Evolutionary conservation across 768 basidiomycete genomes (phyloP).

Genomic region (Suillus americanus): DNA sequence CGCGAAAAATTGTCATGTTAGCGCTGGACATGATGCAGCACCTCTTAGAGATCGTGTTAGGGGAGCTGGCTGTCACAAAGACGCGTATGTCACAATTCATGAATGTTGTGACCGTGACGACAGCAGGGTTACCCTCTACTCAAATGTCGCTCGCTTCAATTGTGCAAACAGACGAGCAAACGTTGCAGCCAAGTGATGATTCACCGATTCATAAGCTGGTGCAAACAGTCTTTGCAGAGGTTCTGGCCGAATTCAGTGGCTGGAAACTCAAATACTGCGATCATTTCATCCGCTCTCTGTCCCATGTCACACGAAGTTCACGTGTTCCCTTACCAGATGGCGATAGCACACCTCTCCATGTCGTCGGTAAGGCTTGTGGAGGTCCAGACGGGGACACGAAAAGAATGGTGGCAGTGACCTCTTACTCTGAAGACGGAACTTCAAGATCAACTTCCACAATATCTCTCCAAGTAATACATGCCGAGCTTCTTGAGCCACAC

Average conservation of each 20-base stretch:
- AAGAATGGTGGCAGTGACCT: neutral
- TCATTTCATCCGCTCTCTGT: conserved; percentile 1
- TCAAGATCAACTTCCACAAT: neutral
- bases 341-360: neutral
- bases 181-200: neutral
- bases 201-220: neutral
- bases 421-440: neutral
- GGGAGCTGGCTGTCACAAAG: neutral
- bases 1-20: conserved; percentile 54
- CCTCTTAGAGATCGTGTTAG: neutral
- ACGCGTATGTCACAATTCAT: neutral
- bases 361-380: neutral
- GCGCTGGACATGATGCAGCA: conserved; percentile 18
- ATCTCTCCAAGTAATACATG: conserved; percentile 1
- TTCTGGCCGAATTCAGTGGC: neutral
- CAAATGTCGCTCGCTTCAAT: neutral
- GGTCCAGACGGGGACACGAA: neutral
- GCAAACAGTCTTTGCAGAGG: neutral
- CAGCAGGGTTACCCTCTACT: neutral
- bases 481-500: conserved; percentile 21
- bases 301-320: neutral
- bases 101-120: neutral
- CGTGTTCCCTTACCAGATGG: neutral
- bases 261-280: conserved; percentile 4
- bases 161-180: neutral